These are phyloP conservation scores for Podila epigama DNA, from an alignment of 192 early-diverging fungal genomes.

Conservation along the genomic window DNA sequence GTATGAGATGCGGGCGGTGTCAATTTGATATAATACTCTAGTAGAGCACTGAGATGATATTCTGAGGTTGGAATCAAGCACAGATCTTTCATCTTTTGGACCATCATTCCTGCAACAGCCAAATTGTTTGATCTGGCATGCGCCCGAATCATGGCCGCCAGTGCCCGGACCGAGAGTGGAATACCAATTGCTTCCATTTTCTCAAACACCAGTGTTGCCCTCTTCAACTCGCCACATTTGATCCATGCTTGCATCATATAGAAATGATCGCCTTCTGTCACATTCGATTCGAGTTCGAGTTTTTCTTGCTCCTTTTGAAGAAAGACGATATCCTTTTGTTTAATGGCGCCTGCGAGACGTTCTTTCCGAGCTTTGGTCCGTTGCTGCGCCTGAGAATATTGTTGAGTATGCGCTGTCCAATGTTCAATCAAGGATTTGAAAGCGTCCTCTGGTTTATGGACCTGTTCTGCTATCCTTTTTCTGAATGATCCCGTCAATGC, in stretches of 20 bases:
- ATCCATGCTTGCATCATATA: constrained; percentile 46
- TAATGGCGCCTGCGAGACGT: constrained; percentile 15
- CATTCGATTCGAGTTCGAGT: constrained; percentile 24
- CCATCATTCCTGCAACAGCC: constrained; percentile 36
- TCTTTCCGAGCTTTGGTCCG: constrained; percentile 35
- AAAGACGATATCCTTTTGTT: constrained; percentile 36
- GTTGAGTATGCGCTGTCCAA: constrained; percentile 43
- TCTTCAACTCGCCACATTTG: constrained; percentile 39
- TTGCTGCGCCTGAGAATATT: constrained; percentile 21
- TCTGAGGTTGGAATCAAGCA: constrained; percentile 22
- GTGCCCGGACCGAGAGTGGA: constrained; percentile 6
- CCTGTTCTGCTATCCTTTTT: constrained; percentile 39
- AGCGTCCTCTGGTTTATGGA: constrained; percentile 44
- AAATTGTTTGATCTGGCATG: constrained; percentile 26
- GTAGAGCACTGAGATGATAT: constrained; percentile 32
- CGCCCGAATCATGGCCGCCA: constrained; percentile 39
- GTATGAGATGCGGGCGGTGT: background rate
- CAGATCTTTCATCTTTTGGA: constrained; percentile 27
- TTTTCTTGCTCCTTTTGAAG: constrained; percentile 42
- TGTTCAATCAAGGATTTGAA: constrained; percentile 45
- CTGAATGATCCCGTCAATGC: constrained; percentile 43
- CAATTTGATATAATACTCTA: constrained; percentile 44
- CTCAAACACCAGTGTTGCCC: constrained; percentile 43
- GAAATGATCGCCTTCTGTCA: constrained; percentile 31
- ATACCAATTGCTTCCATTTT: constrained; percentile 23